Evolutionary conservation across 2,329 filamentous ascomycete species (phyloP).

Genomic region (Exophiala sideris): DNA sequence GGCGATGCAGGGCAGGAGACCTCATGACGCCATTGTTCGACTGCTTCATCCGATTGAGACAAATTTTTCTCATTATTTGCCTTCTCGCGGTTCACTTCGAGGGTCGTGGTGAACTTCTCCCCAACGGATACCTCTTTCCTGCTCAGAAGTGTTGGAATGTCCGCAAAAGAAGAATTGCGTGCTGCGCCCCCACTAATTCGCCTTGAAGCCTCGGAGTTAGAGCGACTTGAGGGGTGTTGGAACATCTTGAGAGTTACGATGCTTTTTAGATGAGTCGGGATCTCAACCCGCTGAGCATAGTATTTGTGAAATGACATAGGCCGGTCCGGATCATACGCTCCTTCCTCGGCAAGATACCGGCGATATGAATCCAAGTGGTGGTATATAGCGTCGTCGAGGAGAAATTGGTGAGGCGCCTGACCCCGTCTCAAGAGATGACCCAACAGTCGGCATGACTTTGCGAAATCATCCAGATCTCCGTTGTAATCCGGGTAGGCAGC

Average conservation of each 20-base stretch:
- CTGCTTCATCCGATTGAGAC: constrained; percentile 30
- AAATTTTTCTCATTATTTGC: not conserved
- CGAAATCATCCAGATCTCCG: constrained; percentile 39
- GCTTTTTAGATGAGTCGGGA: constrained; percentile 10
- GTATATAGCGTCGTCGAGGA: constrained; percentile 49
- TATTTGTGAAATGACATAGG: constrained; percentile 39
- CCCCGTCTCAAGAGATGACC: constrained; percentile 33
- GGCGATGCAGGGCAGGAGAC: constrained; percentile 1
- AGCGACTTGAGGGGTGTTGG: not conserved
- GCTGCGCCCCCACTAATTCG: not conserved
- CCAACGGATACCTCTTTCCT: not conserved
- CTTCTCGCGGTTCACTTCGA: not conserved
- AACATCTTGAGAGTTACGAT: constrained; percentile 4
- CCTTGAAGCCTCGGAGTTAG: not conserved
- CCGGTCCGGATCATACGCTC: constrained; percentile 23
- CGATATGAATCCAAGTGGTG: constrained; percentile 39
- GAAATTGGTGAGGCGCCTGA: constrained; percentile 34
- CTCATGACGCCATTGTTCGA: constrained; percentile 14
- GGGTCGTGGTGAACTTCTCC: too few species aligned
- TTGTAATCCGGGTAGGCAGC: constrained; percentile 39
- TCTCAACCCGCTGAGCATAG: constrained; percentile 30
- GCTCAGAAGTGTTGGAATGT: not conserved
- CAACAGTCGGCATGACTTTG: constrained; percentile 37
- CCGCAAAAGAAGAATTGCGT: not conserved
- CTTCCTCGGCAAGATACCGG: constrained; percentile 32